Conservation (phyloP, 2,329 filamentous ascomycete genomes). For the Triangularia setosa region DNA sequence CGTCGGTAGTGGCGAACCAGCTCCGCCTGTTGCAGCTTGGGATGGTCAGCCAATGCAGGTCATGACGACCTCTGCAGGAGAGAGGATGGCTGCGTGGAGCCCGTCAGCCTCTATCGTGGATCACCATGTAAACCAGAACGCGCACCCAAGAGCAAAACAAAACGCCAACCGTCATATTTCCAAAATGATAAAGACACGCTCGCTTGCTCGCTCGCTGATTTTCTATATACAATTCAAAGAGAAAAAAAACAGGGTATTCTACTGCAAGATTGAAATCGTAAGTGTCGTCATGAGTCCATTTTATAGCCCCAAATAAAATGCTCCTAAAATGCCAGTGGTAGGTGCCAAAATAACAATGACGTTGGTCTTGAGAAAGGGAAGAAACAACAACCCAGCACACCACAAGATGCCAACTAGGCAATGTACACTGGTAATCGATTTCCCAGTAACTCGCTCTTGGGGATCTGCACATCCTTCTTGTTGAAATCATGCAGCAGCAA, state of each 20-base stretch:
- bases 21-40: not conserved
- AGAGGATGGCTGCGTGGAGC: not conserved
- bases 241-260: not conserved
- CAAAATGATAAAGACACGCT: not conserved
- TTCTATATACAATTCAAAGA: slow-evolving; percentile 1
- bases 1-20: not conserved
- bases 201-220: not conserved
- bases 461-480: slow-evolving; percentile 49
- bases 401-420: slow-evolving; percentile 27
- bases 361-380: not conserved
- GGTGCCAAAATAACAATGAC: not conserved
- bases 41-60: not conserved
- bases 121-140: not conserved
- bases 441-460: slow-evolving; percentile 51
- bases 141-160: not conserved
- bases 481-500: slow-evolving; percentile 55
- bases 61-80: not conserved
- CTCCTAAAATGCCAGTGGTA: not conserved
- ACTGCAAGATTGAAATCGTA: not conserved
- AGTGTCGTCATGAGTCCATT: not conserved
- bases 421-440: slow-evolving; percentile 56
- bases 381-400: not conserved
- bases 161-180: not conserved
- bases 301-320: not conserved
- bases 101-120: not conserved